Percentiles rank a stretch among this genome's conserved stretches.
Conservation (phyloP, 305 asterid genomes). For the Solanum hybrid region DNA sequence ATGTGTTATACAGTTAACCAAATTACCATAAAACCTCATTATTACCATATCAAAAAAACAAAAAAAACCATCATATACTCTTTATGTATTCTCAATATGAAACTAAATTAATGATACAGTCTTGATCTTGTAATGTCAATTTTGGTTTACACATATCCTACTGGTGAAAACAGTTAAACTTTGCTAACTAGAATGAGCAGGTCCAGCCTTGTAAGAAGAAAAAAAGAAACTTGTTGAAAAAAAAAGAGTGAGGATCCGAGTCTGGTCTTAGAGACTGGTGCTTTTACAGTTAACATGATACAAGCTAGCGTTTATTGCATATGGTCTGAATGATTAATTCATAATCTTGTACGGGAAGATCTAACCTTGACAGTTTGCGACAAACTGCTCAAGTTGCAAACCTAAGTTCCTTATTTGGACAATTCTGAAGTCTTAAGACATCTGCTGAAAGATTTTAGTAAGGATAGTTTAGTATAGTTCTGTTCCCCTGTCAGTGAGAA, state of each 20-base stretch:
- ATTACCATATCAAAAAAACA: not conserved
- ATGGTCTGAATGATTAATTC: not conserved
- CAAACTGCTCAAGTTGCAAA: not conserved
- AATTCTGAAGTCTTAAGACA: not conserved
- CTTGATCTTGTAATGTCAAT: not conserved
- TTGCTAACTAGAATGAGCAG: not conserved
- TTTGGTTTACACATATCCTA: not conserved
- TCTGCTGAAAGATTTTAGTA: not conserved
- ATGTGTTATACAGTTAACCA: not conserved
- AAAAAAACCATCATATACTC: not conserved
- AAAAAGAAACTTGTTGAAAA: not conserved
- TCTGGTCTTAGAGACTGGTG: not conserved
- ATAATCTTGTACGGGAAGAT: not conserved
- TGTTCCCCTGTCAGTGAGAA: not conserved
- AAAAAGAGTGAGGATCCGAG: not conserved
- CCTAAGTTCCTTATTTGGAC: not conserved
- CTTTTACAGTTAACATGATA: not conserved
- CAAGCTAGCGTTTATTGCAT: not conserved
- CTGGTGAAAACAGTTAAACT: not conserved
- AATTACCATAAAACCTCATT: not conserved
- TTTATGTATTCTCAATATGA: not conserved
- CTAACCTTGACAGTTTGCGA: not conserved
- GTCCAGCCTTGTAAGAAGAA: not conserved
- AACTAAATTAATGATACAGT: not conserved
- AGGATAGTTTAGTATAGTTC: not conserved